Percentiles rank a stretch among this genome's conserved stretches.
These are phyloP conservation scores for Sporisorium exsertum DNA, from an alignment of 1,284 basidiomycete genomes.

Conservation along the genomic window DNA sequence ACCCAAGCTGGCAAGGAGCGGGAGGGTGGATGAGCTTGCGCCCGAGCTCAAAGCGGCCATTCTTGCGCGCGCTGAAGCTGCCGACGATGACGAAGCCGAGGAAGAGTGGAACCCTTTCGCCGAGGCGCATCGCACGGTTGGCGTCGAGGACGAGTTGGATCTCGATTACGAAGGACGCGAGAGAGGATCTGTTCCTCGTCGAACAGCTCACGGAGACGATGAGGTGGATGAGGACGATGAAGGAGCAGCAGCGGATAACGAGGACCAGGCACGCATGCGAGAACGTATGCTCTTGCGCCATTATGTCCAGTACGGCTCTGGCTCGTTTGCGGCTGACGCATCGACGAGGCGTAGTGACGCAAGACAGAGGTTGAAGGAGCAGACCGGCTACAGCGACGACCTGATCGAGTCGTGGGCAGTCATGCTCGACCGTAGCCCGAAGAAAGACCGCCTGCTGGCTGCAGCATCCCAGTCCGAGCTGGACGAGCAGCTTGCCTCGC, in stretches of 20 bases:
- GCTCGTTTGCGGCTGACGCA: slow-evolving; percentile 28
- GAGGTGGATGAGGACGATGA: slow-evolving; percentile 17
- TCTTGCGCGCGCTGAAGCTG: slow-evolving; percentile 49
- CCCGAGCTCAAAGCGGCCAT: slow-evolving; percentile 53
- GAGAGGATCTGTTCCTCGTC: slow-evolving; percentile 7
- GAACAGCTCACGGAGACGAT: slow-evolving; percentile 9
- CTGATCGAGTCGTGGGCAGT: slow-evolving; percentile 60
- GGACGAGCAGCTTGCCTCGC: slow-evolving; percentile 17
- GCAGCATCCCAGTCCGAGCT: slow-evolving; percentile 41
- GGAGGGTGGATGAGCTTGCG: slow-evolving; percentile 31
- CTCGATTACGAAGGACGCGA: slow-evolving; percentile 44
- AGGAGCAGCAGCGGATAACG: slow-evolving; percentile 1
- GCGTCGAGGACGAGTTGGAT: slow-evolving; percentile 54
- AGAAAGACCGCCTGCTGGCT: slow-evolving; percentile 49
- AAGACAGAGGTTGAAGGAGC: slow-evolving; percentile 20
- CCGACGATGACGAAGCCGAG: slow-evolving; percentile 47
- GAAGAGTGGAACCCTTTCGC: slow-evolving; percentile 55
- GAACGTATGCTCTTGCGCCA: slow-evolving; percentile 39
- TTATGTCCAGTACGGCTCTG: slow-evolving; percentile 36
- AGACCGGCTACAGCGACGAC: slow-evolving; percentile 49
- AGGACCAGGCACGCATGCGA: slow-evolving; percentile 21
- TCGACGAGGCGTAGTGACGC: slow-evolving; percentile 23
- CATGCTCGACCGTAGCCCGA: slow-evolving; percentile 57
- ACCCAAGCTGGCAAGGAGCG: slow-evolving; percentile 16
- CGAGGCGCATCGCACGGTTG: slow-evolving; percentile 29